Percentiles rank a stretch among this genome's conserved stretches.
phyloP scores from a whole-genome alignment of 129 eudicot genomes.

The Tagetes patula region DNA sequence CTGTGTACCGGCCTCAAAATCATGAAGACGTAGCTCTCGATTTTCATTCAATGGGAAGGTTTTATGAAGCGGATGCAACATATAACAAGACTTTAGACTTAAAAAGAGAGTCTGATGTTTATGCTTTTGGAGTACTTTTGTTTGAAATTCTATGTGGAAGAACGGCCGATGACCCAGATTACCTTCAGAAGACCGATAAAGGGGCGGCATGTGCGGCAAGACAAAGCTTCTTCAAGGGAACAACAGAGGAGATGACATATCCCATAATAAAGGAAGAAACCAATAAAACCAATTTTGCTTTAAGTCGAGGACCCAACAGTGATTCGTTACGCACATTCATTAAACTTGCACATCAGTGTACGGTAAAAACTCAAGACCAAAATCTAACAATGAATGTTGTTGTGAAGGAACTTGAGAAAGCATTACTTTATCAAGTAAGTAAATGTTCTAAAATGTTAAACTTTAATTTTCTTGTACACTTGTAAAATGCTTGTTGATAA shows the following conservation, averaged over 20 bases:
- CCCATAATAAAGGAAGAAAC: not conserved
- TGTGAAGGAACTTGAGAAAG: not conserved
- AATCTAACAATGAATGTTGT: not conserved
- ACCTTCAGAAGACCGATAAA: not conserved
- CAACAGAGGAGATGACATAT: not conserved
- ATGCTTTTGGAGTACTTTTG: constrained; percentile 7
- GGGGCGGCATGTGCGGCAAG: not conserved
- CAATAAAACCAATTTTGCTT: not conserved
- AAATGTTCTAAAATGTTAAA: not conserved
- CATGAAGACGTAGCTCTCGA: not conserved
- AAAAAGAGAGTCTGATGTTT: not conserved
- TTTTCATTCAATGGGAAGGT: no score
- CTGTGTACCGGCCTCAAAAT: not conserved
- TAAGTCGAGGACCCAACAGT: not conserved
- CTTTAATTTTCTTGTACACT: no score
- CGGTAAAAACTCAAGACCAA: not conserved
- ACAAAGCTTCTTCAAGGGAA: not conserved
- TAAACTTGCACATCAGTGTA: not conserved
- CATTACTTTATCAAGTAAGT: constrained; percentile 1
- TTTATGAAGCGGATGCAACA: not conserved
- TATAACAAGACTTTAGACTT: not conserved
- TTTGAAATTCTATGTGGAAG: constrained; percentile 6
- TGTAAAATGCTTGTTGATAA: no score
- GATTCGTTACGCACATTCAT: not conserved
- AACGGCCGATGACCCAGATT: not conserved